Evolutionary conservation across 2,329 filamentous ascomycete species (phyloP).

Genomic region (Phyllosticta paracitricarpa): DNA sequence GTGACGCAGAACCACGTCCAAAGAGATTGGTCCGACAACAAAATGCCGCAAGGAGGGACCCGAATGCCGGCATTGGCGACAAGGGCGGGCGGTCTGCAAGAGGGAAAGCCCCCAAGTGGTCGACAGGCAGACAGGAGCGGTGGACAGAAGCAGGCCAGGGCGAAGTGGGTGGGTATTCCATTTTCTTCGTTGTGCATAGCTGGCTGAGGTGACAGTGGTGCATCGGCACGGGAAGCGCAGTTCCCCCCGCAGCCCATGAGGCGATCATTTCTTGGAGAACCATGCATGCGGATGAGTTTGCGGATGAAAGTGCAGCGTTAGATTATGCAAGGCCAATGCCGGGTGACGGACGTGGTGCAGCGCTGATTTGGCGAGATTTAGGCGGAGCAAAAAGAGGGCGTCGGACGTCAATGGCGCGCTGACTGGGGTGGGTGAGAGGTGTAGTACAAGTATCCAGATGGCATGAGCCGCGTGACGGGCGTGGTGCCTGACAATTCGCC

Average conservation of each 20-base stretch:
- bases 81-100: neutral
- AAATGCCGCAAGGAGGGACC: neutral
- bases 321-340: constrained; percentile 8
- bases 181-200: constrained; percentile 1
- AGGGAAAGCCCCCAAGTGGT: neutral
- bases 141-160: neutral
- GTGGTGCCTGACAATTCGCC: constrained; percentile 7
- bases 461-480: constrained; percentile 1
- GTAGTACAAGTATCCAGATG: neutral
- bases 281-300: constrained; percentile 3
- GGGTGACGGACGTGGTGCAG: constrained; percentile 2
- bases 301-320: constrained; percentile 7
- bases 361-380: constrained; percentile 3
- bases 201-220: constrained; percentile 8
- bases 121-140: neutral
- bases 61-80: neutral
- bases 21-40: neutral
- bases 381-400: neutral
- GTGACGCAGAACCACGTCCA: neutral
- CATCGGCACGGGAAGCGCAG: constrained; percentile 8
- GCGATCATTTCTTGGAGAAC: constrained; percentile 6
- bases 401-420: neutral
- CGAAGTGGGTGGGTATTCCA: neutral
- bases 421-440: neutral
- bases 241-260: constrained; percentile 10